These are phyloP conservation scores for Calvatia gigantea DNA, from an alignment of 768 basidiomycete genomes.

Conservation along the genomic window DNA sequence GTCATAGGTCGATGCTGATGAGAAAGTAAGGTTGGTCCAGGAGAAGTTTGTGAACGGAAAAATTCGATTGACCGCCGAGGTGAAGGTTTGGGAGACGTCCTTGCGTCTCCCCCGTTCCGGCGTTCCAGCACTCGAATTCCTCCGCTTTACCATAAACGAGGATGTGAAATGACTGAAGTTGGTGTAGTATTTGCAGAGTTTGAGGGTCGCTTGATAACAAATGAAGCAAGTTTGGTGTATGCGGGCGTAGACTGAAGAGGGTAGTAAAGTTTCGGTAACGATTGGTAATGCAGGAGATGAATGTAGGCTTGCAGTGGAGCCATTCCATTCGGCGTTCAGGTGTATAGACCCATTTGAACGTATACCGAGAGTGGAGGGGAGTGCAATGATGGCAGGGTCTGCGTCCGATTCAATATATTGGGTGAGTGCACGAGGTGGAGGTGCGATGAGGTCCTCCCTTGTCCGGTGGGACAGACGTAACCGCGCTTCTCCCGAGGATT, in stretches of 20 bases:
- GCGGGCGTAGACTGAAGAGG: conserved; percentile 49
- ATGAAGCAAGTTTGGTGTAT: conserved; percentile 58
- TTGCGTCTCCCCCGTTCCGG: conserved; percentile 3
- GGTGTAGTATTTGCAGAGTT: conserved; percentile 29
- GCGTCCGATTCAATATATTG: conserved; percentile 63
- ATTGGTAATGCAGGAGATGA: conserved; percentile 25
- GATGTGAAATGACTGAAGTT: conserved; percentile 32
- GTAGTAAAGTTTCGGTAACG: conserved; percentile 33
- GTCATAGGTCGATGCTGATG: conserved; percentile 38
- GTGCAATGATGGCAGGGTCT: conserved; percentile 44
- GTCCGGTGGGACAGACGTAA: conserved; percentile 50
- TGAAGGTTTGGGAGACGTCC: neutral
- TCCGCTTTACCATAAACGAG: conserved; percentile 11
- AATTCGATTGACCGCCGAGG: conserved; percentile 5
- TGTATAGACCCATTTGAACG: conserved; percentile 32
- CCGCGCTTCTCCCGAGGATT: conserved; percentile 28
- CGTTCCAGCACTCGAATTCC: conserved; percentile 12
- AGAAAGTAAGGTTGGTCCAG: conserved; percentile 1
- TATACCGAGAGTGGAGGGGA: conserved; percentile 73
- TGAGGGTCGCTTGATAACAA: conserved; percentile 28
- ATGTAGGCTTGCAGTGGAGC: conserved; percentile 23
- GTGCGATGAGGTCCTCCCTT: conserved; percentile 56
- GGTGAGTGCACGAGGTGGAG: conserved; percentile 72
- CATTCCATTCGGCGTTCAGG: conserved; percentile 19
- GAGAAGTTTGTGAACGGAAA: neutral